phyloP scores from a whole-genome alignment of 441 rosid genomes.

The Erodium trifolium region DNA sequence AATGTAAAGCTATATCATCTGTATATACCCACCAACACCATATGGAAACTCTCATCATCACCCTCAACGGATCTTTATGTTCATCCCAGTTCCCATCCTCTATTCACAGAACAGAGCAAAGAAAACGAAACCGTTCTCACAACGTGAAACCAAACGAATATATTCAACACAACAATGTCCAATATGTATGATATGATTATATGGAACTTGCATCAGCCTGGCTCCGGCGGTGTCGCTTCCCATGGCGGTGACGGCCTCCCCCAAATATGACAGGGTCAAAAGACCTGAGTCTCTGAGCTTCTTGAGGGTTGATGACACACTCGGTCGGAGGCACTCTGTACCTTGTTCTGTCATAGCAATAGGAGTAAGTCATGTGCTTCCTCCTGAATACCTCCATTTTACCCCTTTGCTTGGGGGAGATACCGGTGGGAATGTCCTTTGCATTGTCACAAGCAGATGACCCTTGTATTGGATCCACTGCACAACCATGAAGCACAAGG shows the following conservation, averaged over 20 bases:
- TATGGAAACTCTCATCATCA: background rate
- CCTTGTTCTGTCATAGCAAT: slow-evolving; percentile 37
- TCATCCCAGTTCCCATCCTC: background rate
- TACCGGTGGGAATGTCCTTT: slow-evolving; percentile 20
- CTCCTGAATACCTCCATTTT: slow-evolving; percentile 43
- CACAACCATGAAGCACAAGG: slow-evolving; percentile 64
- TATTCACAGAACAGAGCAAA: slow-evolving; percentile 3
- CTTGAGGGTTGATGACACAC: slow-evolving; percentile 25
- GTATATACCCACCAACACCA: slow-evolving; percentile 23
- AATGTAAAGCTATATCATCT: slow-evolving; percentile 19
- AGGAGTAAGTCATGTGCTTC: slow-evolving; percentile 53
- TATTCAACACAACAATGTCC: slow-evolving; percentile 15
- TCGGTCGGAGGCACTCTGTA: background rate
- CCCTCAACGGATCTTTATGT: background rate
- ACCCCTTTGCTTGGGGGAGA: slow-evolving; percentile 23
- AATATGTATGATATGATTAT: slow-evolving; percentile 14
- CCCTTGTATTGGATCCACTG: slow-evolving; percentile 50
- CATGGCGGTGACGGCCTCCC: background rate
- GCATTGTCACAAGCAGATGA: background rate
- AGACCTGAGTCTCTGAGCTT: slow-evolving; percentile 42
- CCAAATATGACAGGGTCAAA: background rate
- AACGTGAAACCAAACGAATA: background rate
- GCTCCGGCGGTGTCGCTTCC: background rate
- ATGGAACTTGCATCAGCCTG: background rate
- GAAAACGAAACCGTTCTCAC: background rate